Percentiles rank a stretch among this genome's conserved stretches.
These are phyloP conservation scores for Backusella sp. DNA, from an alignment of 192 early-diverging fungal genomes.

Conservation along the genomic window DNA sequence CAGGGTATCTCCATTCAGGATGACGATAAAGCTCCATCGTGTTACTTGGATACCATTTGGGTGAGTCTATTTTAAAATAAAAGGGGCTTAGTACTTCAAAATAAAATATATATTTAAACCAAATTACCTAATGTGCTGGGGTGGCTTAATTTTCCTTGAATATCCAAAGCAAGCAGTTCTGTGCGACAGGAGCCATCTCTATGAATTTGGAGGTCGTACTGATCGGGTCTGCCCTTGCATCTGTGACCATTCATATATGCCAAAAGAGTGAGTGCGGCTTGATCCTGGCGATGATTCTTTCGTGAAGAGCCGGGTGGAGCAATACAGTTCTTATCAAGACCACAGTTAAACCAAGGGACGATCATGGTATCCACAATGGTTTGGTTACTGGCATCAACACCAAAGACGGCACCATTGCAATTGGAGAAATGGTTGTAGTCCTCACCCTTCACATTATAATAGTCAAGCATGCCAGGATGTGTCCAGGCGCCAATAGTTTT, in stretches of 20 bases:
- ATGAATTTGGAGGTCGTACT: slow-evolving; percentile 20
- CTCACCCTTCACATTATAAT: slow-evolving; percentile 33
- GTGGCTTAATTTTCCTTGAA: slow-evolving; percentile 18
- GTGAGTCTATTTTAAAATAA: slow-evolving; percentile 18
- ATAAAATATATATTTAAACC: not conserved
- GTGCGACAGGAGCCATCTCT: slow-evolving; percentile 23
- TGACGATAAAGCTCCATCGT: slow-evolving; percentile 26
- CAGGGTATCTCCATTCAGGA: slow-evolving; percentile 34
- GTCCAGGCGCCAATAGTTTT: slow-evolving; percentile 43
- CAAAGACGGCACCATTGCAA: slow-evolving; percentile 48
- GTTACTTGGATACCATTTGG: slow-evolving; percentile 26
- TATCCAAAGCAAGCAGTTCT: slow-evolving; percentile 15
- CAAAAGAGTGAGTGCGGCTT: slow-evolving; percentile 50
- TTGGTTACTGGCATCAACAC: slow-evolving; percentile 39
- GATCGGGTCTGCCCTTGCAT: slow-evolving; percentile 26
- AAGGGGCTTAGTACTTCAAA: not conserved
- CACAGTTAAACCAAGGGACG: slow-evolving; percentile 45
- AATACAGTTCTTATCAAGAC: slow-evolving; percentile 45
- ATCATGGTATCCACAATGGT: slow-evolving; percentile 39
- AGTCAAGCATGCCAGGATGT: slow-evolving; percentile 46
- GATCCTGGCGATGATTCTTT: slow-evolving; percentile 54
- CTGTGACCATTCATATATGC: slow-evolving; percentile 35
- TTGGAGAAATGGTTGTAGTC: slow-evolving; percentile 38
- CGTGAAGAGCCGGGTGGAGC: slow-evolving; percentile 47
- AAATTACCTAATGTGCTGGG: slow-evolving; percentile 26